phyloP scores from a whole-genome alignment of 2,329 filamentous ascomycete species.

The Didymellaceae sp. region DNA sequence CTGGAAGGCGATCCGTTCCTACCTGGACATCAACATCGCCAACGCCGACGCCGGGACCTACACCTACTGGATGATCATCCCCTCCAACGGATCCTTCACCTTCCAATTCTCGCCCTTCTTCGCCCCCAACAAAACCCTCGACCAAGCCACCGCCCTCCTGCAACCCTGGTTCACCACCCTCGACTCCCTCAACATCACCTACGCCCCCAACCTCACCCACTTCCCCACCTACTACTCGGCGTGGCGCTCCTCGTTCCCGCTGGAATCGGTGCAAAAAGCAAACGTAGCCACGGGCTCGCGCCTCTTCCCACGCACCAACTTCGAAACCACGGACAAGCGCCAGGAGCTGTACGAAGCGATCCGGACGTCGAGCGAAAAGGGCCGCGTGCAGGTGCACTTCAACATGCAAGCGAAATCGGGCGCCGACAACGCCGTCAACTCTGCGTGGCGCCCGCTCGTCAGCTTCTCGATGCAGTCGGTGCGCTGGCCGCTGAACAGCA shows the following conservation, averaged over 20 bases:
- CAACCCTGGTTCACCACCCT: constrained; percentile 44
- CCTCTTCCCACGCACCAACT: constrained; percentile 44
- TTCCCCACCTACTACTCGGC: constrained; percentile 42
- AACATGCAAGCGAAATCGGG: constrained; percentile 41
- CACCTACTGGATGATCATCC: constrained; percentile 42
- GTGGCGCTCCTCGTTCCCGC: constrained; percentile 44
- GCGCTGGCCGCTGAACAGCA: constrained; percentile 23
- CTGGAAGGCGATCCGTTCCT: constrained; percentile 40
- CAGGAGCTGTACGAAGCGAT: constrained; percentile 38
- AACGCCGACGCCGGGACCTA: constrained; percentile 48
- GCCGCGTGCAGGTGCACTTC: constrained; percentile 45
- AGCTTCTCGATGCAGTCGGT: constrained; percentile 33
- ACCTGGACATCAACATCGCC: constrained; percentile 42
- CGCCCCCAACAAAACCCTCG: constrained; percentile 41
- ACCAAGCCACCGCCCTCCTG: constrained; percentile 38
- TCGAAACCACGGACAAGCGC: constrained; percentile 41
- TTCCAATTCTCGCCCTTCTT: constrained; percentile 47
- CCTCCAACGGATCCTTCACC: constrained; percentile 41
- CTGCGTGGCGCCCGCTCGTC: constrained; percentile 32
- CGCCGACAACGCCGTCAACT: constrained; percentile 35
- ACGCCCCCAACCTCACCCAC: constrained; percentile 45
- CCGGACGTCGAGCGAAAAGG: constrained; percentile 43
- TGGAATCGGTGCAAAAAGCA: constrained; percentile 43
- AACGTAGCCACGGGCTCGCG: constrained; percentile 44
- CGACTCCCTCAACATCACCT: constrained; percentile 35